Percentiles rank a stretch among this genome's conserved stretches.
Conservation (phyloP, 2,329 filamentous ascomycete genomes). For the Ophiostoma angusticollis region DNA sequence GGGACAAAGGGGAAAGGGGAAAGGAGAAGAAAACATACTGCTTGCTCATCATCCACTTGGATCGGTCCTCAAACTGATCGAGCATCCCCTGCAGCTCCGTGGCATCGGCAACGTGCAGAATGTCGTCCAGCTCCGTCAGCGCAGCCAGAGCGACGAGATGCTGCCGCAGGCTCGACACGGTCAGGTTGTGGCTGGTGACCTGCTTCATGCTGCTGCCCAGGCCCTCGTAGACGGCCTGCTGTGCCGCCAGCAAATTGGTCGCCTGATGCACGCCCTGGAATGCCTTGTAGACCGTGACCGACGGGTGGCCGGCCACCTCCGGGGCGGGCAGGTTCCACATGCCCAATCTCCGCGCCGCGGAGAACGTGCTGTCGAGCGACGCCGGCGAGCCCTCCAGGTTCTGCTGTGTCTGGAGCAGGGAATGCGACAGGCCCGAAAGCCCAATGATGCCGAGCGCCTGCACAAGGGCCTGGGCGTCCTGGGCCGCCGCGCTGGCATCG, state of each 20-base stretch:
- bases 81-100: conserved; percentile 50
- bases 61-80: conserved; percentile 49
- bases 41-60: conserved; percentile 63
- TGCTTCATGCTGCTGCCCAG: conserved; percentile 47
- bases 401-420: conserved; percentile 57
- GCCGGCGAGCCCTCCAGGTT: conserved; percentile 42
- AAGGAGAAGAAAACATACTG: conserved; percentile 7
- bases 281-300: conserved; percentile 62
- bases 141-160: conserved; percentile 54
- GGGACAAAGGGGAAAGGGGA: not conserved
- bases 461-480: conserved; percentile 58
- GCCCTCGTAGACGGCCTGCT: conserved; percentile 48
- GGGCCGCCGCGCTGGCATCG: conserved; percentile 38
- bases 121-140: conserved; percentile 69
- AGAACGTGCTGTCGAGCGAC: conserved; percentile 60
- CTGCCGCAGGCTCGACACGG: conserved; percentile 38
- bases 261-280: conserved; percentile 69
- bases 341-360: conserved; percentile 68
- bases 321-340: conserved; percentile 85
- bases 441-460: conserved; percentile 69
- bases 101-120: conserved; percentile 47
- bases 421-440: conserved; percentile 73
- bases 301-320: conserved; percentile 44
- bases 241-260: conserved; percentile 39
- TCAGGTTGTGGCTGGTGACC: conserved; percentile 36